Evolutionary conservation across 148 eudicot species (phyloP), one percentile per base, ranked within the genome.

Genomic region (Beta vulgaris): DNA sequence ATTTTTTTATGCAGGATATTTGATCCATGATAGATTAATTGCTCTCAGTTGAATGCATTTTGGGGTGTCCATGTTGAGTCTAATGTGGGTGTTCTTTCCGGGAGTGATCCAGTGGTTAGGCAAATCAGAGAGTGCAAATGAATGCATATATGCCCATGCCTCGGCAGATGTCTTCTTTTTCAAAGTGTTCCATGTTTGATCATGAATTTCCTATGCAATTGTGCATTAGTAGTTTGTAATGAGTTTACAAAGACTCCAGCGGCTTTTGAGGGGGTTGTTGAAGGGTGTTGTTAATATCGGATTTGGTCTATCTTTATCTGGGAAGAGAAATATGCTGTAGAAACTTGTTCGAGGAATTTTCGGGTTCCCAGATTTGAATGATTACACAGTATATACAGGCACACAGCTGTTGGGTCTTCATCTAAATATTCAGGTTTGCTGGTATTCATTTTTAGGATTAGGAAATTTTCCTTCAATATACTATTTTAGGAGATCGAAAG

Each of bases 21-120:
- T n/a, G 44, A 37, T 40, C 63, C 35, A 26, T 59, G 65, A 61
- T 61, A 16, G 32, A 61, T 15, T 29, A 28, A 29, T 25, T 35
- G 25, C 78, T 67, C 78, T n/a, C n/a, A 46, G 60, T 43, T 36
- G 74, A 70, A 32, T 48, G 36, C 68, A 34, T 48, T 43, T 70
- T 69, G 53, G 75, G 65, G 75, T 71, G 54, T 51, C 26, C 54
- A 51, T 26, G 31, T 49, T 19, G 32, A 34, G 60, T 54, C 43
- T 36, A 18, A n/a, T 73, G 16, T 64, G 49, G 54, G 42, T 73
- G 39, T 32, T 54, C 42, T 21, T 35, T 29, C 39, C 11, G 65
- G 23, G 61, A 42, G 28, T 44, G 26, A 36, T 31, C 28, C 28
- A 8, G 63, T 49, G 63, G 35, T 62, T 40, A 65, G 75, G 69